Conservation (phyloP, 2,329 filamentous ascomycete genomes). For the Diaporthe ampelina region DNA sequence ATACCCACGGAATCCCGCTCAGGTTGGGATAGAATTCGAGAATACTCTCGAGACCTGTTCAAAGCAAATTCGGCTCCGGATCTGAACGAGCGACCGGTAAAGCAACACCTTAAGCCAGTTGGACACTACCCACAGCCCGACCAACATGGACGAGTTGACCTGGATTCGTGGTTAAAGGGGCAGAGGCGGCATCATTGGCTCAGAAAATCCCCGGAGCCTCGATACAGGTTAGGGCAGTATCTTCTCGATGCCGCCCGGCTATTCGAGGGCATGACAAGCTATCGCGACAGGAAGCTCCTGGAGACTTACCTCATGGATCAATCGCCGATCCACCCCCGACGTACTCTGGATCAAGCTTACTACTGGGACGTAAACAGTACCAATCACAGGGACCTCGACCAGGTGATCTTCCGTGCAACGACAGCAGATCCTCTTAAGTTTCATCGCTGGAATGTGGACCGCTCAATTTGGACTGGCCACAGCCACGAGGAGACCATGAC, state of each 20-base stretch:
- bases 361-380: slow-evolving; percentile 55
- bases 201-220: too few relatives aligned
- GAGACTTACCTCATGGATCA: slow-evolving; percentile 46
- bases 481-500: background rate
- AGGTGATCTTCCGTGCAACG: slow-evolving; percentile 37
- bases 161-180: background rate
- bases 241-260: slow-evolving; percentile 48
- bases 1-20: background rate
- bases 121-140: too few relatives aligned
- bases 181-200: too few relatives aligned
- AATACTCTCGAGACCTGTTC: background rate
- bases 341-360: slow-evolving; percentile 59
- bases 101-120: too few relatives aligned
- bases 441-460: background rate
- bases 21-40: background rate
- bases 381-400: slow-evolving; percentile 51
- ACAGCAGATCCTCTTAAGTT: background rate
- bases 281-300: slow-evolving; percentile 49
- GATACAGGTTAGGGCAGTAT: slow-evolving; percentile 45
- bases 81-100: too few relatives aligned
- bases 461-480: background rate
- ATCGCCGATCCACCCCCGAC: slow-evolving; percentile 53
- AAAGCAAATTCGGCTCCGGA: too few relatives aligned
- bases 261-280: slow-evolving; percentile 49
- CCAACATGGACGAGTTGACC: background rate